Base-by-base conservation (phyloP, 1,284 basidiomycete species). In the Sanghuangporus sanghuang region DNA sequence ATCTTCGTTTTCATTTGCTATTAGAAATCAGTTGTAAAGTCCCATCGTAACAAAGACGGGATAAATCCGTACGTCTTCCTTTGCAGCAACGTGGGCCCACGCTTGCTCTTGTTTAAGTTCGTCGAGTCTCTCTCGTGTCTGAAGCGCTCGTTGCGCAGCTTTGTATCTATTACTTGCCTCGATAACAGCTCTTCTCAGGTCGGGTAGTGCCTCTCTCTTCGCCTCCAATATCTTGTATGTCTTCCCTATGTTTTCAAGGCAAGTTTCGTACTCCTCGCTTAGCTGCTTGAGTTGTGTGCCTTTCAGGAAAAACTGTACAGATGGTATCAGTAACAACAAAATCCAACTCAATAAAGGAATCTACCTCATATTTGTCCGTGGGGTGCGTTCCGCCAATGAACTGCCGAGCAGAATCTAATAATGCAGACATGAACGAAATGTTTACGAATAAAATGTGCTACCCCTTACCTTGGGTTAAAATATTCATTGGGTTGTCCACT, bases 401-500 rank as follows among this genome's bases (percentile, higher is more conserved):
- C 69, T 93, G 90, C 44, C 94, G 73, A 11, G 79, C 80, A 62
- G 80, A 74, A 70, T 81, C 79, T 81, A 58, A 23, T 48, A 46
- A 64, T 40, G 49, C 9, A 18, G 39, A 38, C 8, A 8, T 42
- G 23, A 42, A 32, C 36, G 14, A 42, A 46, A 36, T 32, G 9
- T 23, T 36, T 7, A n/a, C 7, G 32, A 16, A 38, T 18, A 18
- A 2, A 38, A 27, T 12, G n/a, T 36, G 18, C 16, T 12, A 38
- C 12, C 32, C 6, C 5, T 54, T 73, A 82, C 93, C 93, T 81
- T 97, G 95, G 1, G 93, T 96, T 39, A 96, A 80, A 46, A 99
- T 89, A 67, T 95, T 97, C 83, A 98, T 87, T 0, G 96, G 96
- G 71, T 98, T 98, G 73, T 99, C 97, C 65, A 98, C 92, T 71